Base-by-base conservation (phyloP, 176 grass and related monocot genomes). In the Aegilops longissima region DNA sequence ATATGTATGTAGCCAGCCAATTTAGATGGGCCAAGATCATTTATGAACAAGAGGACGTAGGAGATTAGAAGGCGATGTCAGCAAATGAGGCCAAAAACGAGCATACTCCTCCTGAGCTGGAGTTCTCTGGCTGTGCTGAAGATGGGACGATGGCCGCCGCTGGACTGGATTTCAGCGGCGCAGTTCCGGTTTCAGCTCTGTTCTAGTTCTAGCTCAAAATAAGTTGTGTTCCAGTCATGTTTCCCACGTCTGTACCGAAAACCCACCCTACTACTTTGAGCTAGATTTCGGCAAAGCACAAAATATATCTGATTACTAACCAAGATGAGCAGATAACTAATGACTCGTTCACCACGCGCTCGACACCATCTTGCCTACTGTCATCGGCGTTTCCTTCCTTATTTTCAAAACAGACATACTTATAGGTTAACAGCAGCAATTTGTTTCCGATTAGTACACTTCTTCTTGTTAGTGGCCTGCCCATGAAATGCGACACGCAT, bases 21-120 rank as follows among this genome's bases (percentile, higher is more conserved):
- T 25, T 11, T 4, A 21, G 3, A 73, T 47, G 67, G 18, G 13
- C 35, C 73, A 25, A 86, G 2, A 6, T 11, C 58, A 80, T 66
- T 83, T 20, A 90, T 87, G 80, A 65, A 83, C 30, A 90, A 74
- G 67, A 27, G 54, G 80, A 68, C 73, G 24, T 21, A 71, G 8
- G 40, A 54, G 65, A 66, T 30, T 5, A 61, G 67, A 58, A 65
- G 12, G 23, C 58, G 65, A 90, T 38, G 66, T n/a, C 75, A 49
- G 70, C 59, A 61, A 45, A 67, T 70, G 76, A 61, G 3, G 81
- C 70, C 85, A 61, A 77, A 77, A 66, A 9, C 45, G 45, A 14
- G 45, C 45, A 49, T 49, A 49, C 45, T 8, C 51, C 51, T 16
- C 49, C 51, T 5, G 51, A 18, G 51, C 5, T 6, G 5, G 51